Percentiles rank a stretch among this genome's conserved stretches.
Conservation (phyloP, 176 grass and related monocot genomes). For the Canna indica region DNA sequence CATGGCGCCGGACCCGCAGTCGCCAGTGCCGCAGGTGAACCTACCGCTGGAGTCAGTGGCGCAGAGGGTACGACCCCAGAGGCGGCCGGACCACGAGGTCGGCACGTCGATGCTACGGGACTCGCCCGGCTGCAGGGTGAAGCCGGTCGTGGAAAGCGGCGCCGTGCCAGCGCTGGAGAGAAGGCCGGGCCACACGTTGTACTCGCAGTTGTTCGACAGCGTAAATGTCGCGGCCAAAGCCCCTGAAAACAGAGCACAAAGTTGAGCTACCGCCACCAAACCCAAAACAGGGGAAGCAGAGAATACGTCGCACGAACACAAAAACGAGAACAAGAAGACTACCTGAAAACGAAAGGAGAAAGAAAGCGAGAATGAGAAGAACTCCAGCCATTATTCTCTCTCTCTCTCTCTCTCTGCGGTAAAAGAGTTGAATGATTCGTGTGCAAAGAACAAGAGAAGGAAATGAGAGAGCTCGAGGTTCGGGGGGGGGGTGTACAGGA, state of each 20-base stretch:
- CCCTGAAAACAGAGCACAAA: background rate
- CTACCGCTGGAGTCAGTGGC: constrained; percentile 1
- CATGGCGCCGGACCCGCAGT: background rate
- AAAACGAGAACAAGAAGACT: background rate
- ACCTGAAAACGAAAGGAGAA: background rate
- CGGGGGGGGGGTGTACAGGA: no score
- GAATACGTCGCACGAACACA: background rate
- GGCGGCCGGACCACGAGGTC: background rate
- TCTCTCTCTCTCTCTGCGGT: no score
- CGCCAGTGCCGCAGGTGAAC: constrained; percentile 6
- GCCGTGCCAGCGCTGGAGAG: constrained; percentile 7
- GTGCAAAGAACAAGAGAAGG: background rate
- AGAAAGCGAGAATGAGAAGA: background rate
- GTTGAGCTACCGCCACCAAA: background rate
- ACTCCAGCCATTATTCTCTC: background rate
- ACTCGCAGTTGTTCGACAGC: background rate
- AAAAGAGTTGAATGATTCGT: background rate
- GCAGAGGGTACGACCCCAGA: constrained; percentile 6
- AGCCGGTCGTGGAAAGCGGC: background rate
- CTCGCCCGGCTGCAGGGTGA: background rate
- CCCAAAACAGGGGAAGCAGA: background rate
- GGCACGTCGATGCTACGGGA: background rate
- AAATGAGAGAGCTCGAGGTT: no score
- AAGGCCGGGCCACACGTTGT: background rate
- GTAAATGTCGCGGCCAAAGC: background rate